Percentiles rank a stretch among this genome's conserved stretches.
Conservation (phyloP, 2,329 filamentous ascomycete species). For the Rutstroemia sp. region DNA sequence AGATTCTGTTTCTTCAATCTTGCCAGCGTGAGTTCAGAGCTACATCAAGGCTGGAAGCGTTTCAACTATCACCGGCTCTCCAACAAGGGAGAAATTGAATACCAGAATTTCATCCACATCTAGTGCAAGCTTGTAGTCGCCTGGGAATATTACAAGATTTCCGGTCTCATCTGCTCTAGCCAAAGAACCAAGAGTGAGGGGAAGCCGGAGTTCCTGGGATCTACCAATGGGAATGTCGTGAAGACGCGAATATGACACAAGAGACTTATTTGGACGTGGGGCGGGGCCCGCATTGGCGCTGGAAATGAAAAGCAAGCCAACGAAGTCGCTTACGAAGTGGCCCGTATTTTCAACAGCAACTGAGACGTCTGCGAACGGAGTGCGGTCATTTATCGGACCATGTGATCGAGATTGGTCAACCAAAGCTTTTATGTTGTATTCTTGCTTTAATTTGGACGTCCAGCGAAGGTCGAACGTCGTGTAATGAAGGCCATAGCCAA, state of each 20-base stretch:
- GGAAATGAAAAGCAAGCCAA: constrained; percentile 43
- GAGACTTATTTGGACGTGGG: constrained; percentile 45
- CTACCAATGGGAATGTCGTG: constrained; percentile 23
- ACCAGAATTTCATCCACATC: constrained; percentile 35
- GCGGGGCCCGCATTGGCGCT: constrained; percentile 37
- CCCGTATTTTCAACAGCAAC: constrained; percentile 37
- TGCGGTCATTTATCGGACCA: constrained; percentile 6
- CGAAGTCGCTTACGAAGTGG: constrained; percentile 45
- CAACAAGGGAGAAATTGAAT: no score
- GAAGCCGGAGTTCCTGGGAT: constrained; percentile 30
- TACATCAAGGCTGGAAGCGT: no score
- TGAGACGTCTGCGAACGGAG: constrained; percentile 34
- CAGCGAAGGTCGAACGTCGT: constrained; percentile 10
- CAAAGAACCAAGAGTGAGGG: constrained; percentile 41
- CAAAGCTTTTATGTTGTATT: background rate
- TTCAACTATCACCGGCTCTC: no score
- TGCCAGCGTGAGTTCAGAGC: no score
- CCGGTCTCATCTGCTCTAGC: constrained; percentile 43
- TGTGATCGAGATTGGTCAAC: no score
- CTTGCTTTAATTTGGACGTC: background rate
- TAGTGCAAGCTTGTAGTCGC: constrained; percentile 40
- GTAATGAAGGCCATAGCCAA: constrained; percentile 42
- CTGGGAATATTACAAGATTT: constrained; percentile 45
- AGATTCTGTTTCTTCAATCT: no score
- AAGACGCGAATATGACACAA: constrained; percentile 42